Conservation (phyloP, 2,329 filamentous ascomycete species). For the Xylariaceae sp. region DNA sequence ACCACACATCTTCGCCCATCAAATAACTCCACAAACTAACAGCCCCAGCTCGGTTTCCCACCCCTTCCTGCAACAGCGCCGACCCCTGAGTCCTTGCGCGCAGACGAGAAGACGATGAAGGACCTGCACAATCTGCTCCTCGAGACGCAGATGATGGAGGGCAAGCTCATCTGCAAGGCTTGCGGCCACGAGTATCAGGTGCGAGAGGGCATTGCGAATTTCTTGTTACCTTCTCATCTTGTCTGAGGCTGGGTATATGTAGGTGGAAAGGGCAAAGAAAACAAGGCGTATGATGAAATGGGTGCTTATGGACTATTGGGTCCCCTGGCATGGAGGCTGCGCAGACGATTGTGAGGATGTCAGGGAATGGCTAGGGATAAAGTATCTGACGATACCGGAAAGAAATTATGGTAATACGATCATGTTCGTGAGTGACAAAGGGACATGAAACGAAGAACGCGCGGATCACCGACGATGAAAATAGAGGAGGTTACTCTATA, state of each 20-base stretch:
- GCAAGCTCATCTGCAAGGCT: conserved; percentile 83
- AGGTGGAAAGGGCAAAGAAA: not conserved
- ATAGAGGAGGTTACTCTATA: too few relatives aligned
- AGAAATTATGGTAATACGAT: too few relatives aligned
- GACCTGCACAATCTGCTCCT: conserved; percentile 80
- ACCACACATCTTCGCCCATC: not conserved
- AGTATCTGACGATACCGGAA: too few relatives aligned
- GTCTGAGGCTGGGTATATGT: conserved; percentile 44
- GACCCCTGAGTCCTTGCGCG: conserved; percentile 56
- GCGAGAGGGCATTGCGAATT: conserved; percentile 95
- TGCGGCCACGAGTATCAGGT: conserved; percentile 93
- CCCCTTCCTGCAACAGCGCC: conserved; percentile 63
- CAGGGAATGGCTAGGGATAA: too few relatives aligned
- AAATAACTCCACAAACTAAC: not conserved
- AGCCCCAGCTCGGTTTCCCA: conserved; percentile 62
- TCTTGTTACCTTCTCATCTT: conserved; percentile 87
- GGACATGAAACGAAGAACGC: too few relatives aligned
- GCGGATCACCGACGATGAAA: too few relatives aligned
- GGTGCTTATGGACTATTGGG: too few relatives aligned
- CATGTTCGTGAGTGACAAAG: too few relatives aligned
- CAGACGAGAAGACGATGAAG: conserved; percentile 65
- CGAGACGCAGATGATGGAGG: conserved; percentile 85
- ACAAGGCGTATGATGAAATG: not conserved
- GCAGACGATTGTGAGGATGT: too few relatives aligned
- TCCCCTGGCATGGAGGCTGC: too few relatives aligned